phyloP scores from a whole-genome alignment of 768 basidiomycete species.

The Gelatoporia subvermispora region DNA sequence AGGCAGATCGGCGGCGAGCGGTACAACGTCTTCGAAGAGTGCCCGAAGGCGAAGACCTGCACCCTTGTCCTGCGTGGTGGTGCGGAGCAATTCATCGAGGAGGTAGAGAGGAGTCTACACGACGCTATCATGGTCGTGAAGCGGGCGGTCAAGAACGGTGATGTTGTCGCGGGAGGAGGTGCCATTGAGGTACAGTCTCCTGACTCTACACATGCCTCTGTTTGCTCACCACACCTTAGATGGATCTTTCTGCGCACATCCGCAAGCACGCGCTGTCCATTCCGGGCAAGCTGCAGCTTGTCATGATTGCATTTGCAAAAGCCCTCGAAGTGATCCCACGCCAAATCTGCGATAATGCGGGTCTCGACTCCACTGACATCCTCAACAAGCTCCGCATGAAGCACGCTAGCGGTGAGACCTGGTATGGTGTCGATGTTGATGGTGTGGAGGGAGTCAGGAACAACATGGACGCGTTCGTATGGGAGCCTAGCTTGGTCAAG shows the following conservation, averaged over 20 bases:
- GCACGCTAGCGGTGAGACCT: slow-evolving; percentile 82
- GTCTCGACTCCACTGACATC: slow-evolving; percentile 94
- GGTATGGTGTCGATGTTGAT: slow-evolving; percentile 95
- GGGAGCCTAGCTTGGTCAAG: slow-evolving; percentile 97
- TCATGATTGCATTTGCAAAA: slow-evolving; percentile 94
- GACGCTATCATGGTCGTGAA: slow-evolving; percentile 99
- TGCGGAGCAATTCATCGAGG: slow-evolving; percentile 98
- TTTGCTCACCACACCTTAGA: slow-evolving; percentile 42
- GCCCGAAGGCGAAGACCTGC: slow-evolving; percentile 92
- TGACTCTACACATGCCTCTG: neutral
- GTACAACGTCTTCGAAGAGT: slow-evolving; percentile 92
- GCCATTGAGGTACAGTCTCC: slow-evolving; percentile 75
- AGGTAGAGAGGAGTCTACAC: slow-evolving; percentile 95
- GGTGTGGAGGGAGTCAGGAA: slow-evolving; percentile 83
- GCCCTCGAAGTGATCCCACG: slow-evolving; percentile 96
- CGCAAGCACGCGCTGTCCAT: slow-evolving; percentile 88
- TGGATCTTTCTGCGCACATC: slow-evolving; percentile 95
- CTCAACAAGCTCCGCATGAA: slow-evolving; percentile 97
- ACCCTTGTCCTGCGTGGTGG: slow-evolving; percentile 92
- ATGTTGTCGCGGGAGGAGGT: slow-evolving; percentile 96
- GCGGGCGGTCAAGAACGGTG: slow-evolving; percentile 90
- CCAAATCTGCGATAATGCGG: slow-evolving; percentile 98
- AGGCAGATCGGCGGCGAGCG: slow-evolving; percentile 94
- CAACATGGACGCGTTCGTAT: slow-evolving; percentile 97
- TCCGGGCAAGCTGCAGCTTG: slow-evolving; percentile 91